These are phyloP conservation scores for Aspergillus proliferans DNA, from an alignment of 2,329 filamentous ascomycete genomes.

Conservation along the genomic window DNA sequence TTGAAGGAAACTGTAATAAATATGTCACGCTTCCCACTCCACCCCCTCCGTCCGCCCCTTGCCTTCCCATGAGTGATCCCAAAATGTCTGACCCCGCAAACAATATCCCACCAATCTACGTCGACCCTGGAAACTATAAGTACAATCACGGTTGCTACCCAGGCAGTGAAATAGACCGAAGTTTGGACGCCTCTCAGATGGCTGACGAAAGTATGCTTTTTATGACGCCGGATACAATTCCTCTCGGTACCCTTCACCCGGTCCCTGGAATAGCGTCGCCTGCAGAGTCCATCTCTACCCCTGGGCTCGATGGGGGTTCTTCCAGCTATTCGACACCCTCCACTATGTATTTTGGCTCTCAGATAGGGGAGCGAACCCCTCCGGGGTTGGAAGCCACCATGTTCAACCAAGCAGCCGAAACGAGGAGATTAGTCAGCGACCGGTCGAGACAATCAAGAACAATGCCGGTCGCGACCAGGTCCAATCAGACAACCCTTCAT, in stretches of 20 bases:
- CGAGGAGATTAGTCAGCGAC: background rate
- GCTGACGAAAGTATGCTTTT: background rate
- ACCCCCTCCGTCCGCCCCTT: background rate
- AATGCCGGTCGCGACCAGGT: background rate
- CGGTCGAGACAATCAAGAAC: background rate
- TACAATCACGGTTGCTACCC: background rate
- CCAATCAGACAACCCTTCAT: background rate
- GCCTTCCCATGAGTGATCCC: background rate
- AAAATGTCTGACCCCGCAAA: background rate
- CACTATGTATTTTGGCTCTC: background rate
- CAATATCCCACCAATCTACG: background rate
- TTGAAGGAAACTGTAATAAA: conserved; percentile 1
- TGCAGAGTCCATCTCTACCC: background rate
- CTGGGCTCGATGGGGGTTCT: background rate
- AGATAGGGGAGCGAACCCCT: background rate
- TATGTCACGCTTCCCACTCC: background rate
- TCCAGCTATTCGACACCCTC: background rate
- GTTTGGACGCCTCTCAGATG: background rate
- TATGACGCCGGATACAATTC: background rate
- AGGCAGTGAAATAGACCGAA: background rate
- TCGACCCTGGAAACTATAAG: background rate
- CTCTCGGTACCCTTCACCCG: background rate
- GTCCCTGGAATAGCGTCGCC: background rate
- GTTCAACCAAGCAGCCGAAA: background rate
- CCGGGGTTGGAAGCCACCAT: background rate